Base-by-base conservation (phyloP, 139 green algal genomes). In the Ulvella scutata region DNA sequence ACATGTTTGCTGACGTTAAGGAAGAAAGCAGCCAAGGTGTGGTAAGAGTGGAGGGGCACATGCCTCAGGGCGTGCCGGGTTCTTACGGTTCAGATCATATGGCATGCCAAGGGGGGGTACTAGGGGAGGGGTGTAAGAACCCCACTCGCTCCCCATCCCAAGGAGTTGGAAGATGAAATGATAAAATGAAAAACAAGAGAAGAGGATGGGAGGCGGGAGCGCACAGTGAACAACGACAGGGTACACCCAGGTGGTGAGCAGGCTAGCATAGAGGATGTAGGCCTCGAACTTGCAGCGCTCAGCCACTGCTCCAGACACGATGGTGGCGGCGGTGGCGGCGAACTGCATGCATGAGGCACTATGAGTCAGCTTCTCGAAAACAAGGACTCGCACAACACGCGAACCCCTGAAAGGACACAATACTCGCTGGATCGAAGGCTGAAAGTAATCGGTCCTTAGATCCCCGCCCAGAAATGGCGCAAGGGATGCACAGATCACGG, bases 221-320 rank as follows among this genome's bases (percentile, higher is more conserved):
- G 51, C 51, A 67, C 51, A 88, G 40, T 88, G 83, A 0, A 59
- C 81, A 4, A 86, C 59, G 33, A 86, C 78, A 10, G 83, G 83
- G 73, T 88, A 88, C 0, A 88, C 76, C 75, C 77, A 87, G 37
- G 74, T 43, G 26, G 79, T 77, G 72, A 83, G 79, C 43, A 83
- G 0, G 76, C 23, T 21, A 26, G 77, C 74, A 23, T 82, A 85
- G 20, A 85, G 34, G 7, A 82, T 72, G 72, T 83, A 88, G 29
- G 80, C 75, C 61, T 73, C 34, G 51, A 88, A 88, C 7, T 76
- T 85, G 34, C 62, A 73, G 3, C 83, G 76, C 61, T 88, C 83
- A 7, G 83, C 83, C 17, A 88, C 79, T 2, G 60, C 59, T 0
- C 60, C 81, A 28, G 38, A 77, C 34, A 83, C 76, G 75, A 83